Evolutionary conservation across 2,329 filamentous ascomycete species (phyloP), one percentile per base, ranked within the genome.

Genomic region (Ploettnerulaceae sp.): DNA sequence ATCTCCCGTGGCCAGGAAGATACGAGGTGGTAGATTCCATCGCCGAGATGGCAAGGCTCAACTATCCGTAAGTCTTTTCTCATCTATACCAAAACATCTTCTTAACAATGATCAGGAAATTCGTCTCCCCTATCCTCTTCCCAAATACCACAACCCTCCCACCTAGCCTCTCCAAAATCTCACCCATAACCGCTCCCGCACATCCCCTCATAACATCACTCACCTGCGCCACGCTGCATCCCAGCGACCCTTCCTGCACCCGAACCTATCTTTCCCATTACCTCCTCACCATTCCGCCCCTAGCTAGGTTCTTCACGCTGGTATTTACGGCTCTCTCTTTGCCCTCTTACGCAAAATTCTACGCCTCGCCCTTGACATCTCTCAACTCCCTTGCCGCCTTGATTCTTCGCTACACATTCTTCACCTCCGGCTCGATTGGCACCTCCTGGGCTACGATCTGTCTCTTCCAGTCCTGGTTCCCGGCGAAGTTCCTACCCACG

Each of bases 391-490:
- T 96, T 8, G 72, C 86, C 1, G 76, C 80, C 25, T 74, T 75
- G 24, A 82, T 91, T 15, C 74, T 96, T 22, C 79, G 84, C 51
- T 82, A 87, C 64, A 82, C 84, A 0, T 74, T 87, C 4, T 89
- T 95, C 60, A 70, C 89, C 38, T 89, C 89, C 0, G 86, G 87
- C 12, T 77, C 86, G n/a, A 81, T 95, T 48, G 89, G 88, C 11
- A 88, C 88, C 0, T 80, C 82, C 24, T 98, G 93, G 93, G 89
- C 82, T 1, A 84, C 81, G 47, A 82, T 96, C 57, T 98, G 91
- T 70, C 76, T 96, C 60, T 89, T 96, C 72, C 88, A 95, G 66
- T 71, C 77, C 35, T 76, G 84, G 60, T 74, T 97, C 1, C 89
- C 91, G 0, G 76, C 84, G 2, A 76, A 75, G 5, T 72, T 89